A percentile compares a stretch with the other conserved stretches of the same genome.
Conservation (phyloP, 805 yeast genomes). For the Suhomyces xylopsoci region DNA sequence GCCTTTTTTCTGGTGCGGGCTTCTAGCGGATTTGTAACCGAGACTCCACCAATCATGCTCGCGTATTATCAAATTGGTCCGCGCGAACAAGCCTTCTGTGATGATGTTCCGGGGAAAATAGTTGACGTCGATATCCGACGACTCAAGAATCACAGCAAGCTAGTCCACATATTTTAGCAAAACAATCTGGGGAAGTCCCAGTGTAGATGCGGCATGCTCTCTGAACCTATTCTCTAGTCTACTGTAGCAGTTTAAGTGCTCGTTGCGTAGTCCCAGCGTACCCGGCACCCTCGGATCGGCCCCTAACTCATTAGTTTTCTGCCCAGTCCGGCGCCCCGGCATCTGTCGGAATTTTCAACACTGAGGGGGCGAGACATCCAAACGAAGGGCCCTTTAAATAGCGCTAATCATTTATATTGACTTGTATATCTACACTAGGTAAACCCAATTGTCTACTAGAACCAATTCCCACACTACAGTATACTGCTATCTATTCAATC, state of each 20-base stretch:
- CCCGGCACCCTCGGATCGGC: slow-evolving; percentile 2
- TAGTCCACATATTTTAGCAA: background rate
- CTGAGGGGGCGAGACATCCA: background rate
- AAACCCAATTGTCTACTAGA: background rate
- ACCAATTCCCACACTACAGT: background rate
- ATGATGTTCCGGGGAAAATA: background rate
- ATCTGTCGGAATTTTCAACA: background rate
- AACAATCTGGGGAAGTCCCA: background rate
- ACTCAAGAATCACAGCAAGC: background rate
- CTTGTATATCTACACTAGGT: background rate
- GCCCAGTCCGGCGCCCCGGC: background rate
- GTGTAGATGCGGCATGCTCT: background rate
- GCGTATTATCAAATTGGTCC: background rate
- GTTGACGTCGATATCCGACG: background rate
- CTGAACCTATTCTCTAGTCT: background rate
- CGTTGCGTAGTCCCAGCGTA: background rate
- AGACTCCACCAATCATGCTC: background rate
- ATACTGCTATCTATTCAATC: background rate
- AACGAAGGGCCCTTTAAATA: background rate
- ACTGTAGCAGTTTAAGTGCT: background rate
- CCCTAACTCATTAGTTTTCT: background rate
- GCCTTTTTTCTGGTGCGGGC: background rate
- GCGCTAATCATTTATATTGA: background rate
- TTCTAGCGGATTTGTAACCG: background rate
- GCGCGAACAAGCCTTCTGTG: background rate